A percentile compares a stretch with the other conserved stretches of the same genome.
These are phyloP conservation scores for Puccinia polysora DNA, from an alignment of 1,284 basidiomycete species.

Conservation along the genomic window DNA sequence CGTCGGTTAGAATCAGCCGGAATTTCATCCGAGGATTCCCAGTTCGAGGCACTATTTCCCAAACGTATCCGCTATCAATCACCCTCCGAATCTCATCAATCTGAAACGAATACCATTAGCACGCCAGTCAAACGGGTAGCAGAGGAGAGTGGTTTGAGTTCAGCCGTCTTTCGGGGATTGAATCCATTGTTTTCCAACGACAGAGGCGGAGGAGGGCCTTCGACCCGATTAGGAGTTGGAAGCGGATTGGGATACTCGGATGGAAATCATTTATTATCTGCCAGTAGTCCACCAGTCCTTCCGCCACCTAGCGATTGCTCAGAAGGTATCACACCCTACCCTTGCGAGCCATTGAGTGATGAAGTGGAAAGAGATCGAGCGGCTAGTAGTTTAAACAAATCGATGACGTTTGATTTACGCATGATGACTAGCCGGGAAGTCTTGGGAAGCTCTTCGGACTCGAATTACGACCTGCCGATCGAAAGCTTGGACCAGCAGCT, in stretches of 20 bases:
- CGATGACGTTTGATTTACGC: no score
- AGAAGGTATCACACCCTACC: constrained; percentile 27
- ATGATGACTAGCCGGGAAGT: no score
- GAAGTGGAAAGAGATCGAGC: constrained; percentile 2
- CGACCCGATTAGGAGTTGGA: background rate
- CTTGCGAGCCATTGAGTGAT: constrained; percentile 14
- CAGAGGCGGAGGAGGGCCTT: background rate
- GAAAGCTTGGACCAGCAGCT: no score
- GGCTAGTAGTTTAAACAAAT: no score
- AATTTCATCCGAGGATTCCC: constrained; percentile 18
- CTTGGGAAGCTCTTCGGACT: no score
- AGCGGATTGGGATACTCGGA: constrained; percentile 3
- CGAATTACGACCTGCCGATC: no score
- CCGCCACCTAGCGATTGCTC: constrained; percentile 40
- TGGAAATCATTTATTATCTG: background rate
- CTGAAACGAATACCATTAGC: background rate
- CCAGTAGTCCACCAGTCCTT: constrained; percentile 32
- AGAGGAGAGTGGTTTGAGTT: constrained; percentile 18
- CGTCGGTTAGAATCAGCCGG: background rate
- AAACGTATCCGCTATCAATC: background rate
- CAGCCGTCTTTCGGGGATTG: constrained; percentile 4
- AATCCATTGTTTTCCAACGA: background rate
- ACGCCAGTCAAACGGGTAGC: background rate
- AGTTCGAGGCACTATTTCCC: background rate
- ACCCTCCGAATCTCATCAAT: background rate